These are phyloP conservation scores for Sugiyamaella marilandica DNA, from an alignment of 805 yeast species.

Conservation along the genomic window DNA sequence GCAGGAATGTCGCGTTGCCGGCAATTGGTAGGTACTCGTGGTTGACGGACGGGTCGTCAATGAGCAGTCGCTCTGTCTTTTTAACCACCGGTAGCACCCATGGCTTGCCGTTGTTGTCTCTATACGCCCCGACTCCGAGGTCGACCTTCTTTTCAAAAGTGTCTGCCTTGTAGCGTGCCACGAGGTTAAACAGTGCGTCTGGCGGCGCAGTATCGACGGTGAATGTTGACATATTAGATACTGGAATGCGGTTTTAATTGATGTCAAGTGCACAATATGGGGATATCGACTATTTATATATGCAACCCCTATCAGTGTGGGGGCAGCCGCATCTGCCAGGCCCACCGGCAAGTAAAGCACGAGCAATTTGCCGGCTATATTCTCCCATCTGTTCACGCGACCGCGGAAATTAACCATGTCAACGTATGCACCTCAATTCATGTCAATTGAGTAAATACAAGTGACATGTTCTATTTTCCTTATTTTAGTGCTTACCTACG, in stretches of 20 bases:
- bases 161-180: slow-evolving; percentile 35
- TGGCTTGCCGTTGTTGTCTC: slow-evolving; percentile 65
- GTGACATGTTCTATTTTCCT: too few relatives aligned
- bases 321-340: not conserved
- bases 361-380: too few relatives aligned
- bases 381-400: too few relatives aligned
- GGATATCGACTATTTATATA: not conserved
- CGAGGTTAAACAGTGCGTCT: slow-evolving; percentile 78
- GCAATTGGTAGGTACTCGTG: slow-evolving; percentile 87
- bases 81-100: slow-evolving; percentile 68
- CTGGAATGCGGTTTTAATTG: not conserved
- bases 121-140: slow-evolving; percentile 77
- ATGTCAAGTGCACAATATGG: not conserved
- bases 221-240: slow-evolving; percentile 15
- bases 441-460: too few relatives aligned
- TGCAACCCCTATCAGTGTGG: not conserved
- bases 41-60: slow-evolving; percentile 61
- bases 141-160: slow-evolving; percentile 58
- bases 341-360: too few relatives aligned
- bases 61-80: slow-evolving; percentile 61
- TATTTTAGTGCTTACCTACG: too few relatives aligned
- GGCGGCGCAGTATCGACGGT: slow-evolving; percentile 48
- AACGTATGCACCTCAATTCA: too few relatives aligned
- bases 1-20: slow-evolving; percentile 65
- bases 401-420: too few relatives aligned